Base-by-base conservation (phyloP, 148 eudicot species). In the Arbutus unedo region DNA sequence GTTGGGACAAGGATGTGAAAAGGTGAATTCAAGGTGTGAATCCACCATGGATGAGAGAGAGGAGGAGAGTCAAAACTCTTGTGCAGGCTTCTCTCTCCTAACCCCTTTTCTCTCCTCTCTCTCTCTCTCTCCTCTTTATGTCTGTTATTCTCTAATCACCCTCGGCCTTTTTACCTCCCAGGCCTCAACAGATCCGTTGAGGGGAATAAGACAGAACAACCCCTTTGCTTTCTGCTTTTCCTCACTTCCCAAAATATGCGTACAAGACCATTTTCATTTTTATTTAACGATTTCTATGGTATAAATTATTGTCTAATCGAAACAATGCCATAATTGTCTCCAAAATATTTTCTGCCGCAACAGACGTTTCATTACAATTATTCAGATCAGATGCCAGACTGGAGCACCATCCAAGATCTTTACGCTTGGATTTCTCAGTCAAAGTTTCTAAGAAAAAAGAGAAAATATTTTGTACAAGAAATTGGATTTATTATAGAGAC, bases 1-100 rank as follows among this genome's bases (percentile, higher is more conserved):
- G 81, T 45, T 59, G 41, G 71, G 54, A 13, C 41, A 45, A 44
- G 31, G 53, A 25, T 79, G 81, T 21, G 54, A 57, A 79, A 43
- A 59, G 81, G 68, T 19, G 41, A 43, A 79, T 44, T 79, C 81
- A 79, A 59, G 53, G 71, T 79, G 71, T 79, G 81, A 79, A 79
- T 79, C 19, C 54, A 67, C 71, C 81, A n/a, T 45, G 19, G 71
- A 59, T 38, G 82, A 49, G 82, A 81, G 77, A 81, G 71, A 66
- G 71, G 3, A 25, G 9, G 68, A 66, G 82, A 70, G 67, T 79
- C 81, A 79, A 79, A 79, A 71, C 53, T 79, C 71, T 60, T 79
- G 44, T 44, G 54, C 71, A 79, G 81, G 25, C 71, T 56, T 77
- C 80, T 78, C 81, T 44, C 81, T 59, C 68, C 54, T 59, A 56